Conservation (phyloP, 129 eudicot species). For the Cynara cardunculus region DNA sequence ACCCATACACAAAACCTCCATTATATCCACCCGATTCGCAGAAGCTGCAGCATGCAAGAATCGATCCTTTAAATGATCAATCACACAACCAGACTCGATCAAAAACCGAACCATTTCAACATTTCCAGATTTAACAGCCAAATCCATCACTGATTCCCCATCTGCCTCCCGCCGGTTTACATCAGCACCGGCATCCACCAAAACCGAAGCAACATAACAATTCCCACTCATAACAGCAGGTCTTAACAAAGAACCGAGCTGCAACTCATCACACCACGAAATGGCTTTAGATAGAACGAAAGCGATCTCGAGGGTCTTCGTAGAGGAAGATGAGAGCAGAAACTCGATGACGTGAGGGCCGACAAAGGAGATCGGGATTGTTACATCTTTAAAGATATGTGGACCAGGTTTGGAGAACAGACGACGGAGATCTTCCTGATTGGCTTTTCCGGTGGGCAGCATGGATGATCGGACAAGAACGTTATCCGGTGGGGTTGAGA, state of each 20-base stretch:
- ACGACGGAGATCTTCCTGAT: slow-evolving; percentile 55
- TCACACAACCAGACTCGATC: slow-evolving; percentile 42
- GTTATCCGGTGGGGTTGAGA: slow-evolving; percentile 46
- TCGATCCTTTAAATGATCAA: slow-evolving; percentile 41
- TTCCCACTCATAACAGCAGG: slow-evolving; percentile 42
- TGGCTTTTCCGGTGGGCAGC: slow-evolving; percentile 84
- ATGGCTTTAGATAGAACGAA: slow-evolving; percentile 52
- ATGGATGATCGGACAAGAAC: slow-evolving; percentile 62
- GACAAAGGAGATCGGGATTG: slow-evolving; percentile 53
- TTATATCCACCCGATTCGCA: slow-evolving; percentile 45
- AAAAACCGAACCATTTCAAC: slow-evolving; percentile 39
- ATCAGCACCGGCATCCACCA: slow-evolving; percentile 55
- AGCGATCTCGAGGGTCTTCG: slow-evolving; percentile 35
- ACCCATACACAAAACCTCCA: slow-evolving; percentile 57
- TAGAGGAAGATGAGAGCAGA: slow-evolving; percentile 27
- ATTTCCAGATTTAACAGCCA: slow-evolving; percentile 48
- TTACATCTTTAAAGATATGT: slow-evolving; percentile 63
- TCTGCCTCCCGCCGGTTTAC: slow-evolving; percentile 31
- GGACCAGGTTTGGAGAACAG: slow-evolving; percentile 62
- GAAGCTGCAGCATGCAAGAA: slow-evolving; percentile 57
- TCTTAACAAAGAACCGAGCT: slow-evolving; percentile 46
- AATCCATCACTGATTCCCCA: slow-evolving; percentile 36
- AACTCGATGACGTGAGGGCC: slow-evolving; percentile 57
- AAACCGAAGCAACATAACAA: slow-evolving; percentile 34
- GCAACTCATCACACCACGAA: slow-evolving; percentile 36